phyloP scores from a whole-genome alignment of 805 yeast species.

The Candida tammaniensis region DNA sequence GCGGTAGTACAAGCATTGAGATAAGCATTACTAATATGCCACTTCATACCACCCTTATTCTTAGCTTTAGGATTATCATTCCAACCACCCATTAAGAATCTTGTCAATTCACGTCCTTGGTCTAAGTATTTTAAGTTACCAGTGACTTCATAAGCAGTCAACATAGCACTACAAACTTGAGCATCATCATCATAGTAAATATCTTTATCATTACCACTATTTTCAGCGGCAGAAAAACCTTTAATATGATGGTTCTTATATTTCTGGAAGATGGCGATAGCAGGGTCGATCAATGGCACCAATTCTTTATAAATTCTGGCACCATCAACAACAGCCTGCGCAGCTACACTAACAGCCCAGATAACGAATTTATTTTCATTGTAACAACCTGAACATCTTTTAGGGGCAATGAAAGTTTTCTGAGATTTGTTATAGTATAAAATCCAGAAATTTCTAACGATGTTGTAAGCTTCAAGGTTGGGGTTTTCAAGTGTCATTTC shows the following conservation, averaged over 20 bases:
- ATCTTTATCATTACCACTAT: conserved; percentile 56
- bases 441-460: conserved; percentile 42
- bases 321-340: conserved; percentile 67
- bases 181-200: conserved; percentile 76
- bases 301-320: conserved; percentile 53
- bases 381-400: conserved; percentile 42
- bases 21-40: conserved; percentile 63
- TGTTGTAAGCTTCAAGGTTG: conserved; percentile 38
- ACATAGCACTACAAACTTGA: conserved; percentile 62
- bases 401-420: conserved; percentile 38
- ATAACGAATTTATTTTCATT: conserved; percentile 55
- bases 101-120: conserved; percentile 54
- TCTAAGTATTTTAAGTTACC: conserved; percentile 51
- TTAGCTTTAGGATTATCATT: conserved; percentile 39
- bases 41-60: conserved; percentile 59
- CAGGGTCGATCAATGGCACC: conserved; percentile 52
- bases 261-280: conserved; percentile 45
- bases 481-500: conserved; percentile 31
- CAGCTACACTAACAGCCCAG: conserved; percentile 68
- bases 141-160: conserved; percentile 68
- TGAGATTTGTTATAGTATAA: conserved; percentile 37
- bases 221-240: conserved; percentile 66
- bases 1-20: conserved; percentile 67
- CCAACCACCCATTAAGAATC: conserved; percentile 67
- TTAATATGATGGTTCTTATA: conserved; percentile 50